These are phyloP conservation scores for Ciborinia camelliae DNA, from an alignment of 2,329 filamentous ascomycete genomes.

Conservation along the genomic window DNA sequence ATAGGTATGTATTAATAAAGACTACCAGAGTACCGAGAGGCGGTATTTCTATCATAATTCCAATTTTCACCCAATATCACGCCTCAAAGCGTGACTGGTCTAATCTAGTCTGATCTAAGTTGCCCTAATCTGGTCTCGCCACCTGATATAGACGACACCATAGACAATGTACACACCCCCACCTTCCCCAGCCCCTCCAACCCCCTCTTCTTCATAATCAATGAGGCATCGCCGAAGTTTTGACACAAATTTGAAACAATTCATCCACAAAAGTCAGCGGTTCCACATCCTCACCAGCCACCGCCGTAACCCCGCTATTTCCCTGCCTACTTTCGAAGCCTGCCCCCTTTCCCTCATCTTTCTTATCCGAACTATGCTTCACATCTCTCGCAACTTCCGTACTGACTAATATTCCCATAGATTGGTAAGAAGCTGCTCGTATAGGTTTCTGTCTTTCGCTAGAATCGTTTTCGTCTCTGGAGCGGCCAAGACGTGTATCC, in stretches of 20 bases:
- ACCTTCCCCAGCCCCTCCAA: background rate
- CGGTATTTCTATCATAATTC: background rate
- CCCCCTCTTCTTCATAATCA: background rate
- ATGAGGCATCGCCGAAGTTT: slow-evolving; percentile 15
- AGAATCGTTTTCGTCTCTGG: background rate
- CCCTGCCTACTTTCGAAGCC: background rate
- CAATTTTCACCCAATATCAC: background rate
- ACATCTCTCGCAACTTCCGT: slow-evolving; percentile 15
- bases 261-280: slow-evolving; percentile 19
- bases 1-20: background rate
- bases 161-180: background rate
- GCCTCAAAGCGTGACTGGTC: background rate
- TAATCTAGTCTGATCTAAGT: background rate
- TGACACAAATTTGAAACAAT: slow-evolving; percentile 19
- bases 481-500: background rate
- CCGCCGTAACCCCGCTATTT: slow-evolving; percentile 6
- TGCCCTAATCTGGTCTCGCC: background rate
- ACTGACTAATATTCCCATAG: slow-evolving; percentile 15
- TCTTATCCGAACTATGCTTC: slow-evolving; percentile 5
- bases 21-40: background rate
- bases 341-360: background rate
- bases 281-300: slow-evolving; percentile 14
- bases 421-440: slow-evolving; percentile 12
- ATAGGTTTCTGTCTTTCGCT: background rate
- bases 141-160: background rate